Percentiles rank a stretch among this genome's conserved stretches.
These are phyloP conservation scores for Candida piceae DNA, from an alignment of 805 yeast species.

Conservation along the genomic window DNA sequence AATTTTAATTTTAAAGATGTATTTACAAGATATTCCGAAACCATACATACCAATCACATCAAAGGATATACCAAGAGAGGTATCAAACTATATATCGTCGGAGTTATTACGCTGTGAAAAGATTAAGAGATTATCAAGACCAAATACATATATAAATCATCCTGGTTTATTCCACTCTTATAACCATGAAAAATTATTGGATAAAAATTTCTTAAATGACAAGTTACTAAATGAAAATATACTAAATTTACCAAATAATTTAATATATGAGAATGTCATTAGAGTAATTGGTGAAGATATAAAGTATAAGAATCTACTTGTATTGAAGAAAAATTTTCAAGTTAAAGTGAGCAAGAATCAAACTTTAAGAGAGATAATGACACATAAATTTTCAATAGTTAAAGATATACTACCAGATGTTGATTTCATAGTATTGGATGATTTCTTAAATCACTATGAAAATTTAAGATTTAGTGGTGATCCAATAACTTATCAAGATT, in stretches of 20 bases:
- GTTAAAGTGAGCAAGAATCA: conserved; percentile 16
- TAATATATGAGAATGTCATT: conserved; percentile 49
- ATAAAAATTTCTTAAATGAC: conserved; percentile 1
- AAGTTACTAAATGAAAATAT: conserved; percentile 1
- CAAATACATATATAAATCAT: conserved; percentile 41
- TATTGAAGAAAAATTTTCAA: conserved; percentile 14
- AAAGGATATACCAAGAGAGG: conserved; percentile 51
- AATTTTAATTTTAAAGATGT: conserved; percentile 48
- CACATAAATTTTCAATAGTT: conserved; percentile 20
- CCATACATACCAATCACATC: conserved; percentile 63
- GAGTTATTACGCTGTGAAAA: conserved; percentile 40
- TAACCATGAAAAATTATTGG: conserved; percentile 4
- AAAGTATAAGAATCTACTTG: conserved; percentile 34
- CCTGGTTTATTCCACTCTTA: conserved; percentile 39
- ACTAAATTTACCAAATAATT: conserved; percentile 21
- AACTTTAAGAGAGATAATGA: conserved; percentile 26
- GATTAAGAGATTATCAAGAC: conserved; percentile 35
- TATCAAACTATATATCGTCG: conserved; percentile 34
- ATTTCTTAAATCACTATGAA: conserved; percentile 57
- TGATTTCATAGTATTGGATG: conserved; percentile 13
- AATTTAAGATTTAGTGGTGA: conserved; percentile 60
- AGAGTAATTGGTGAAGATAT: conserved; percentile 57
- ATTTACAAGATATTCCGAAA: conserved; percentile 74
- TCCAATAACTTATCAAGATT: conserved; percentile 52
- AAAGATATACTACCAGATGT: conserved; percentile 4